Base-by-base conservation (phyloP, 108 stramenopile species). In the Skeletonema menzelii region DNA sequence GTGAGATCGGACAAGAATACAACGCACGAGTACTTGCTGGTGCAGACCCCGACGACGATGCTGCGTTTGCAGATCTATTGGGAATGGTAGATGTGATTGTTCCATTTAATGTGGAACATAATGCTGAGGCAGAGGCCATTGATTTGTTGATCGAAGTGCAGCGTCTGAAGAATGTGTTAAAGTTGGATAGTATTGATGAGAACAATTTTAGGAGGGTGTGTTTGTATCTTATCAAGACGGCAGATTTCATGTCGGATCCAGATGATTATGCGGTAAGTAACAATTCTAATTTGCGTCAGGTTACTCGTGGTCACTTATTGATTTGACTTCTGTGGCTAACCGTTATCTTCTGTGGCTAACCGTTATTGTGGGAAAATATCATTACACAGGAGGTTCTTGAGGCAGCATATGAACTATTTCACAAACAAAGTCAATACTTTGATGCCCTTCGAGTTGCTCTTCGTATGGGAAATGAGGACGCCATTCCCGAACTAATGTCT, bases 41-140 rank as follows among this genome's bases (percentile, higher is more conserved):
- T 8, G 77, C 85, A 7, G 85, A 93, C 67, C 90, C 88, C 27
- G 91, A 91, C 15, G 75, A 77, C 13, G 92, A 93, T 56, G 88
- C 76, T n/a, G 73, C 86, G 10, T 91, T 91, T 63, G 70, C 59
- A 6, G 96, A 97, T 72, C 77, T 98, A 49, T 59, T 94, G 59
- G 73, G 65, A 55, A 95, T 99, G 84, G 98, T 99, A 30, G 91
- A 98, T 73, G 95, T 90, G 10, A 99, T 99, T 79, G 95, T 98
- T 42, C 98, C 98, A 1, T 99, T 98, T 65, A 95, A 98, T 86
- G 81, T 99, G 44, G 79, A 91, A 49, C 98, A 99, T 80, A 98
- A 98, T 75, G 97, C 98, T 6, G 98, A 98, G 79, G 97, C 98
- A 3, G 99, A 99, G 86, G 99, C 99, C 17, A 88, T 99, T 10